A percentile compares a stretch with the other conserved stretches of the same genome.
Evolutionary conservation across 129 eudicot species (phyloP).

Genomic region (Tagetes patula): DNA sequence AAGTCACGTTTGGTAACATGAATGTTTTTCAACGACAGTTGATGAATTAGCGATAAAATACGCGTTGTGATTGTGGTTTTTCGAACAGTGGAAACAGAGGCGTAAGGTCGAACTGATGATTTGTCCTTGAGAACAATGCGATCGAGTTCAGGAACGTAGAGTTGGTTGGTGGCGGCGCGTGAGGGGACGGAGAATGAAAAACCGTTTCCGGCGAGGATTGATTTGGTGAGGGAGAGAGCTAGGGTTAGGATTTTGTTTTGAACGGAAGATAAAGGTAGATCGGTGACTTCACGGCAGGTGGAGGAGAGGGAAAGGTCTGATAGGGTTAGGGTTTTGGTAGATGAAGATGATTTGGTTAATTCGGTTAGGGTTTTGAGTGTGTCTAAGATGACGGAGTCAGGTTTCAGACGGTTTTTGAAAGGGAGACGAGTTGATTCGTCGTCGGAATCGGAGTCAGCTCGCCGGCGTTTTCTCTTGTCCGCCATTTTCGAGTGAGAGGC

Average conservation of each 20-base stretch:
- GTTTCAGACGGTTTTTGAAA: slow-evolving; percentile 64
- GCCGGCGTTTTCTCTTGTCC: slow-evolving; percentile 71
- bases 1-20: slow-evolving; percentile 95
- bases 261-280: slow-evolving; percentile 71
- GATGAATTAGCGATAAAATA: slow-evolving; percentile 71
- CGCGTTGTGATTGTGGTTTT: slow-evolving; percentile 86
- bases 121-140: slow-evolving; percentile 88
- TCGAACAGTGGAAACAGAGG: slow-evolving; percentile 71
- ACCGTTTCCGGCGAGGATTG: slow-evolving; percentile 80
- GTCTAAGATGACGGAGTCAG: slow-evolving; percentile 67
- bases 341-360: slow-evolving; percentile 44
- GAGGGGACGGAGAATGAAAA: slow-evolving; percentile 91
- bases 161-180: slow-evolving; percentile 85
- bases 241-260: slow-evolving; percentile 60
- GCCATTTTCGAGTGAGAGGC: slow-evolving; percentile 43
- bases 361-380: slow-evolving; percentile 52
- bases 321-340: slow-evolving; percentile 63
- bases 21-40: slow-evolving; percentile 55
- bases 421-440: slow-evolving; percentile 46
- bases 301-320: slow-evolving; percentile 64
- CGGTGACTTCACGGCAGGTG: slow-evolving; percentile 86
- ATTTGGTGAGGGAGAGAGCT: slow-evolving; percentile 51
- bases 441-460: slow-evolving; percentile 49
- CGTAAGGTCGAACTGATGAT: slow-evolving; percentile 62
- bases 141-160: slow-evolving; percentile 90